A percentile compares a stretch with the other conserved stretches of the same genome.
phyloP scores from a whole-genome alignment of 139 green algal genomes.

The Nannochloris sp. region DNA sequence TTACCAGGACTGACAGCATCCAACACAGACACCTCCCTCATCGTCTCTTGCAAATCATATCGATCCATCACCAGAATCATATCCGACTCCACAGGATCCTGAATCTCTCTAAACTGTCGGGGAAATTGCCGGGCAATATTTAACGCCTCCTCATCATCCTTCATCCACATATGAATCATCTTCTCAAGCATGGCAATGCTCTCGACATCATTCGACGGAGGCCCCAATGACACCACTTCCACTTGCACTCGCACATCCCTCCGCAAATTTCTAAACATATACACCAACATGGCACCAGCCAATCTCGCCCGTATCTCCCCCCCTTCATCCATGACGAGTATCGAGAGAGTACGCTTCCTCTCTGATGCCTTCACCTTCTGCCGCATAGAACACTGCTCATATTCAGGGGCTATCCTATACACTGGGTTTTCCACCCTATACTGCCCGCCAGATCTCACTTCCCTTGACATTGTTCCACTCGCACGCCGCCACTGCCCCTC shows the following conservation, averaged over 20 bases:
- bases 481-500: too few species aligned
- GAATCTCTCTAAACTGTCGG: conserved; percentile 36
- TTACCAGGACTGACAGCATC: conserved; percentile 43
- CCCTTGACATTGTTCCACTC: too few species aligned
- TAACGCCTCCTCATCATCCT: neutral
- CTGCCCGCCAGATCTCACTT: too few species aligned
- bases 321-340: conserved; percentile 39
- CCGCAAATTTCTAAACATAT: conserved; percentile 10
- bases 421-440: too few species aligned
- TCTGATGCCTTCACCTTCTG: too few species aligned
- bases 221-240: conserved; percentile 28
- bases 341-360: conserved; percentile 5
- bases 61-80: conserved; percentile 52
- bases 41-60: conserved; percentile 44
- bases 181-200: neutral
- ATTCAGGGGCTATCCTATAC: too few species aligned
- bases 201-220: too few species aligned
- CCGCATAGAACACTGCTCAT: too few species aligned
- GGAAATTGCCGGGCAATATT: neutral
- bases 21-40: conserved; percentile 33
- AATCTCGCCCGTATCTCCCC: conserved; percentile 29
- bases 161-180: conserved; percentile 2
- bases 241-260: conserved; percentile 19
- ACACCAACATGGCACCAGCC: conserved; percentile 24
- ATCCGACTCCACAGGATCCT: conserved; percentile 41